Evolutionary conservation across 768 basidiomycete genomes (phyloP).

Genomic region (Hortiboletus campestris): DNA sequence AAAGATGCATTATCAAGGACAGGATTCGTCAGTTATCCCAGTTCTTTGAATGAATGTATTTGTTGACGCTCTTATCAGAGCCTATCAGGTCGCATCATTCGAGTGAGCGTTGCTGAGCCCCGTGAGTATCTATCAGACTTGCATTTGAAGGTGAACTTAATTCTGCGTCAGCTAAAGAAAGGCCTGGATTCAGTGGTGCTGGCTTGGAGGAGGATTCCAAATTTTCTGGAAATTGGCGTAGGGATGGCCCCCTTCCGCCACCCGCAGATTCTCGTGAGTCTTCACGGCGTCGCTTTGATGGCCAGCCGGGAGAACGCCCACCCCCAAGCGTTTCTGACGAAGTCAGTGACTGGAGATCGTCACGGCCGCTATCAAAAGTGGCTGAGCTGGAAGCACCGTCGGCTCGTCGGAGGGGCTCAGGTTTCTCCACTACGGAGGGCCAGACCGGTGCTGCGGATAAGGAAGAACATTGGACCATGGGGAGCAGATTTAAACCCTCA

Average conservation of each 20-base stretch:
- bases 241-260: slow-evolving; percentile 83
- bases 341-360: slow-evolving; percentile 71
- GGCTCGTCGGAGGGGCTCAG: slow-evolving; percentile 56
- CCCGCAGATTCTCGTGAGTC: slow-evolving; percentile 57
- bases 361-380: slow-evolving; percentile 38
- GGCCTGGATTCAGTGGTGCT: slow-evolving; percentile 51
- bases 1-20: slow-evolving; percentile 78
- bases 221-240: slow-evolving; percentile 82
- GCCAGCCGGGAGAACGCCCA: slow-evolving; percentile 41
- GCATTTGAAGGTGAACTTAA: slow-evolving; percentile 10
- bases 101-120: slow-evolving; percentile 94
- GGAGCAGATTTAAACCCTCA: slow-evolving; percentile 68
- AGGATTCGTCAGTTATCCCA: slow-evolving; percentile 54
- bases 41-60: neutral
- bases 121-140: slow-evolving; percentile 54
- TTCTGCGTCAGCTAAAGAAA: slow-evolving; percentile 66
- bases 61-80: slow-evolving; percentile 37
- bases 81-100: slow-evolving; percentile 75
- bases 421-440: slow-evolving; percentile 46
- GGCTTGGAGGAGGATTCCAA: slow-evolving; percentile 70
- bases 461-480: slow-evolving; percentile 78
- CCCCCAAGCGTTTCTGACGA: slow-evolving; percentile 57
- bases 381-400: slow-evolving; percentile 47
- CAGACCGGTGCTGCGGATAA: slow-evolving; percentile 60
- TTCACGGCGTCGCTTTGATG: slow-evolving; percentile 68